Evolutionary conservation across 2,329 filamentous ascomycete species (phyloP).

Genomic region (Cladosporium velox): DNA sequence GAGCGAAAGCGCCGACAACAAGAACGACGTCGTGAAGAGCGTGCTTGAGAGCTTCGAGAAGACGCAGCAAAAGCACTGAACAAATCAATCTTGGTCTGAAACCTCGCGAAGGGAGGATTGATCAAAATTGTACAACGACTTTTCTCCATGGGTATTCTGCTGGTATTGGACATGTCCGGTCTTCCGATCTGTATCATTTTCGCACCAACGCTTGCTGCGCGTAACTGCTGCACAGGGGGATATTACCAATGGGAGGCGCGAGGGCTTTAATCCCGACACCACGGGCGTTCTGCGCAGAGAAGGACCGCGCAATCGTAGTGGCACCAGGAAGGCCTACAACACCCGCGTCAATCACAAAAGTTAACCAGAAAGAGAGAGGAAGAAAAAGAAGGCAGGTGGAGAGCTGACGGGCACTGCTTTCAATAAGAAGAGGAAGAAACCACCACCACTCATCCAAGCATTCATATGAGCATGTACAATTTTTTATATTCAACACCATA

Average conservation of each 20-base stretch:
- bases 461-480: background rate
- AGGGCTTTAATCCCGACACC: background rate
- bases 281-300: background rate
- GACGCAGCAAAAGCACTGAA: conserved; percentile 40
- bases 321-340: too few species aligned
- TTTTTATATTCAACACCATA: background rate
- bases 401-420: too few species aligned
- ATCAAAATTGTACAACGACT: background rate
- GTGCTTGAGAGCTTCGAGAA: conserved; percentile 45
- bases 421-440: background rate
- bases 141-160: background rate
- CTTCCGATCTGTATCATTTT: background rate
- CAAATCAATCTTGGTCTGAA: background rate
- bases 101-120: background rate
- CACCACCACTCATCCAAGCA: background rate
- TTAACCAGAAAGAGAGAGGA: background rate
- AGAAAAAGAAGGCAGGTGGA: background rate
- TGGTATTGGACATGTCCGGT: background rate
- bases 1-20: conserved; percentile 24
- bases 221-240: background rate
- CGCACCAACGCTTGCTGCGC: background rate
- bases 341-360: background rate
- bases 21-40: conserved; percentile 40
- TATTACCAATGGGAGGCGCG: background rate
- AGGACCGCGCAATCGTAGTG: too few species aligned